Evolutionary conservation across 495 filamentous ascomycete species (phyloP).

Genomic region (Chlorociboria aeruginascens): DNA sequence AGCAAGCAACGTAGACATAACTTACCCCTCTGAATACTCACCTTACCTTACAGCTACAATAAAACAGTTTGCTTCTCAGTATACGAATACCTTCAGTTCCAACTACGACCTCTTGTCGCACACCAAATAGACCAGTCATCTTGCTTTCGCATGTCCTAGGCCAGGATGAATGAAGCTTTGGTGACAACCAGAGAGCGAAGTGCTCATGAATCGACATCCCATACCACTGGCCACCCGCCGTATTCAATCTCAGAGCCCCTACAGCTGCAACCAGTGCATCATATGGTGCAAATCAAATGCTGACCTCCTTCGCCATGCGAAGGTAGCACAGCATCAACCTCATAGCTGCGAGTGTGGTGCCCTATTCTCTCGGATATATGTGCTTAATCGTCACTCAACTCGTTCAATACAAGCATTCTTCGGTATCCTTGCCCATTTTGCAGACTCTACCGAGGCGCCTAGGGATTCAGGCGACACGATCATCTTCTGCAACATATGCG

Average conservation of each 20-base stretch:
- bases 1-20: no score
- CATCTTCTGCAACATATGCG: conserved; percentile 26
- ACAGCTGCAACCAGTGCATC: conserved; percentile 16
- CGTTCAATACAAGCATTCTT: conserved; percentile 6
- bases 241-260: neutral
- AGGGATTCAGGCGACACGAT: conserved; percentile 26
- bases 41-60: no score
- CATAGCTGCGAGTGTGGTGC: conserved; percentile 18
- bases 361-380: conserved; percentile 21
- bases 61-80: no score
- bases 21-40: no score
- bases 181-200: neutral
- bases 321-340: conserved; percentile 2
- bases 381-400: conserved; percentile 19
- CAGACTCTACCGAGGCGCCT: conserved; percentile 22
- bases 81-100: no score
- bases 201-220: neutral
- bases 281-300: neutral
- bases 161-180: no score
- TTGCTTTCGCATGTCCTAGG: no score
- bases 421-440: conserved; percentile 22
- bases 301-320: conserved; percentile 5
- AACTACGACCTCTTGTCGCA: no score
- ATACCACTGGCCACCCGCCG: neutral
- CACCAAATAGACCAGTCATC: no score